phyloP scores from a whole-genome alignment of 345 rosid genomes.

The Gossypium rotundifolium region DNA sequence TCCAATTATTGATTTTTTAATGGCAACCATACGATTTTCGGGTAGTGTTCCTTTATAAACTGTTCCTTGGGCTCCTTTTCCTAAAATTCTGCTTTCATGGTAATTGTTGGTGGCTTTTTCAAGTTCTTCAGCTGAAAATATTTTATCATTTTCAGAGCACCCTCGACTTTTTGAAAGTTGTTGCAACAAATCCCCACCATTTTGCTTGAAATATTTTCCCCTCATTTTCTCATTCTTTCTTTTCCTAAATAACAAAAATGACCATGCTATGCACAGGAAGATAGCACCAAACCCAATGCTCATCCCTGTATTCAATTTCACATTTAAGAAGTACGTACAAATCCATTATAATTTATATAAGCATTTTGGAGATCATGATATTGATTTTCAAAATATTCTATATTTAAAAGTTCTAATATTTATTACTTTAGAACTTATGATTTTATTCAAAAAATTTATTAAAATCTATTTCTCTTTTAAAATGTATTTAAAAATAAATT shows the following conservation, averaged over 20 bases:
- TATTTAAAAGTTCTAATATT: too few relatives aligned
- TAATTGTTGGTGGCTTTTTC: conserved; percentile 36
- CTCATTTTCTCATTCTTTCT: conserved; percentile 9
- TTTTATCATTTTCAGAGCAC: conserved; percentile 12
- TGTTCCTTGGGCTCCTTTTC: conserved; percentile 39
- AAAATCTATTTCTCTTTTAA: too few relatives aligned
- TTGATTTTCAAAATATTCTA: too few relatives aligned
- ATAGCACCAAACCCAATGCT: neutral
- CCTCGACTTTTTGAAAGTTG: conserved; percentile 13
- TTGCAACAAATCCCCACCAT: conserved; percentile 30
- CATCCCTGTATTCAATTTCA: neutral
- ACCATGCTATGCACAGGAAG: neutral
- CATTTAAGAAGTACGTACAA: too few relatives aligned
- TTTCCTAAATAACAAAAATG: neutral
- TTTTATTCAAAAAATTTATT: too few relatives aligned
- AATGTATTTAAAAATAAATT: too few relatives aligned
- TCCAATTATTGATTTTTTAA: conserved; percentile 36
- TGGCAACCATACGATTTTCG: conserved; percentile 29
- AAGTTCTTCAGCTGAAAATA: conserved; percentile 32
- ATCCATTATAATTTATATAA: too few relatives aligned
- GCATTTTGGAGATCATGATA: too few relatives aligned
- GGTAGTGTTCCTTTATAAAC: conserved; percentile 39
- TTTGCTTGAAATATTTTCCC: conserved; percentile 22
- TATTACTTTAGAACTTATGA: too few relatives aligned
- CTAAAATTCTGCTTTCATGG: conserved; percentile 25